A percentile compares a stretch with the other conserved stretches of the same genome.
Conservation (phyloP, 1,139 yeast species). For the Taphrina confusa region DNA sequence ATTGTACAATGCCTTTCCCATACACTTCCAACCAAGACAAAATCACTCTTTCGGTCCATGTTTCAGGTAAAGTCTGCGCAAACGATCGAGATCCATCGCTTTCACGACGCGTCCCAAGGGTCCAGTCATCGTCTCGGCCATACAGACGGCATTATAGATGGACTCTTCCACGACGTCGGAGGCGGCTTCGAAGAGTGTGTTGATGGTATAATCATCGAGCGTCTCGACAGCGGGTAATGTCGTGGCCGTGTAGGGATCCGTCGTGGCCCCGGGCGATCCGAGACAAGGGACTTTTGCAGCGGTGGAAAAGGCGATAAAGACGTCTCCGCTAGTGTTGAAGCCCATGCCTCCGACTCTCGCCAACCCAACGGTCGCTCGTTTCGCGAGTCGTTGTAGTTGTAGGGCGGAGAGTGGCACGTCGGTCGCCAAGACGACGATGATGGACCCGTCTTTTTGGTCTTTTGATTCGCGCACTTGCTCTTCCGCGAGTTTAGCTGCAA, state of each 20-base stretch:
- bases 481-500: slow-evolving; percentile 3
- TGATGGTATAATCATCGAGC: slow-evolving; percentile 18
- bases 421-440: slow-evolving; percentile 11
- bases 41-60: slow-evolving; percentile 14
- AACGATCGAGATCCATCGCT: slow-evolving; percentile 12
- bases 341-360: slow-evolving; percentile 21
- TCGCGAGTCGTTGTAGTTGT: slow-evolving; percentile 14
- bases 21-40: too few species aligned
- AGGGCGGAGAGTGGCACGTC: neutral
- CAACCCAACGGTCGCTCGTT: slow-evolving; percentile 14
- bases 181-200: slow-evolving; percentile 13
- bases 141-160: slow-evolving; percentile 20
- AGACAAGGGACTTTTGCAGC: slow-evolving; percentile 16
- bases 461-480: neutral
- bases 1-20: too few species aligned
- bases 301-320: slow-evolving; percentile 16
- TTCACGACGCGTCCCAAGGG: slow-evolving; percentile 6
- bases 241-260: slow-evolving; percentile 2
- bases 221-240: neutral
- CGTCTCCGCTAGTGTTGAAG: slow-evolving; percentile 16
- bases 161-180: slow-evolving; percentile 17
- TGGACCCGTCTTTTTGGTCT: slow-evolving; percentile 12
- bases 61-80: slow-evolving; percentile 8
- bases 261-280: slow-evolving; percentile 4
- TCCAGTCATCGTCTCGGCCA: slow-evolving; percentile 7